A percentile compares a stretch with the other conserved stretches of the same genome.
Evolutionary conservation across 768 basidiomycete genomes (phyloP).

Genomic region (Lepiota brunneoincarnata): DNA sequence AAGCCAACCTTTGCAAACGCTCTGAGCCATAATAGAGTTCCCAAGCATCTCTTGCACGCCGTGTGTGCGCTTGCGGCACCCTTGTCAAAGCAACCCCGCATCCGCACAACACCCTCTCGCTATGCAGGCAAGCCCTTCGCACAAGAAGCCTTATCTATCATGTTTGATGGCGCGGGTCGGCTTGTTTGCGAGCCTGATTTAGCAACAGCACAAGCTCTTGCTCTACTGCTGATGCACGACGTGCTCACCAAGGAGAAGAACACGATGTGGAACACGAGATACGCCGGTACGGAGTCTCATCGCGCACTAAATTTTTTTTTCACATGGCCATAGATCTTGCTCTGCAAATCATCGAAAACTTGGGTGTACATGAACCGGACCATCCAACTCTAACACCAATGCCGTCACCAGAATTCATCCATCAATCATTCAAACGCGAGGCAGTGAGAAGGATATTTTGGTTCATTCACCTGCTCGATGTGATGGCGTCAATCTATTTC

Average conservation of each 20-base stretch:
- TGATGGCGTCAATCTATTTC: conserved; percentile 43
- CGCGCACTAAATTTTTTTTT: conserved; percentile 17
- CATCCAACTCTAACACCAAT: conserved; percentile 56
- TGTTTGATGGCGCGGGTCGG: conserved; percentile 70
- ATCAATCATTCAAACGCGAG: conserved; percentile 68
- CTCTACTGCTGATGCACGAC: conserved; percentile 70
- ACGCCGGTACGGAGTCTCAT: conserved; percentile 42
- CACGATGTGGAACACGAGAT: conserved; percentile 37
- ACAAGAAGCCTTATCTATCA: conserved; percentile 60
- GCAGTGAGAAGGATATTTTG: conserved; percentile 81
- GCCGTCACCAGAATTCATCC: conserved; percentile 57
- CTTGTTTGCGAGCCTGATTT: conserved; percentile 63
- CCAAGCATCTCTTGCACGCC: conserved; percentile 67
- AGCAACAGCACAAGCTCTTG: conserved; percentile 72
- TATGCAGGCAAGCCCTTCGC: conserved; percentile 55
- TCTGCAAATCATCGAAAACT: conserved; percentile 60
- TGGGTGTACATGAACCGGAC: conserved; percentile 65
- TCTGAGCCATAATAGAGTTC: conserved; percentile 65
- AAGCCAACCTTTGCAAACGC: conserved; percentile 72
- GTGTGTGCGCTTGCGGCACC: conserved; percentile 80
- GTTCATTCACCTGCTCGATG: conserved; percentile 66
- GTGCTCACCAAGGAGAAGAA: conserved; percentile 43
- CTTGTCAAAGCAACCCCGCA: conserved; percentile 61
- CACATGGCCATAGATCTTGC: conserved; percentile 50
- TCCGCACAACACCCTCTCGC: conserved; percentile 53